Evolutionary conservation across 2,329 filamentous ascomycete genomes (phyloP), one percentile per base, ranked within the genome.

Genomic region (Aspergillus tamarii): DNA sequence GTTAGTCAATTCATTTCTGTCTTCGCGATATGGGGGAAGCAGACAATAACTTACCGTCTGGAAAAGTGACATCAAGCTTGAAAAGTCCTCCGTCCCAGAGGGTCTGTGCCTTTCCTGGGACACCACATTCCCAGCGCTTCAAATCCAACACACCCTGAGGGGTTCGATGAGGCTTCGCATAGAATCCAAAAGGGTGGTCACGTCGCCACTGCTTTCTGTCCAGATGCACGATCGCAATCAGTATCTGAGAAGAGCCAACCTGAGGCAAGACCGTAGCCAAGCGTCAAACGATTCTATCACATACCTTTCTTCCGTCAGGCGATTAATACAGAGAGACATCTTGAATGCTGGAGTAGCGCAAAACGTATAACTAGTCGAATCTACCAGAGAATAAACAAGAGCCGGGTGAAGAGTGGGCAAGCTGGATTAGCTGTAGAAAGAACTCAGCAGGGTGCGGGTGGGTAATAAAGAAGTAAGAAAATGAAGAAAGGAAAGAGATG

Each of bases 51-150:
- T 78, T 81, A 95, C 93, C 94, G 74, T 99, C 95, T 0, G 96
- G 95, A 72, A 99, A 99, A 12, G 87, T 88, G 72, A 99, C 91
- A 63, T 91, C 93, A 64, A 99, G 83, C 83, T 98, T 99, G 84
- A 98, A 98, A 12, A 97, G 82, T 1, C 95, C 95, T n/a, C 94
- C 94, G 74, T 96, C 94, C 95, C 95, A 99, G 26, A 98, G 89
- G 0, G 96, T 99, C 83, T 96, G 95, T 65, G 96, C 90, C 77
- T 97, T 97, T 74, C 96, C 95, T 4, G 95, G 95, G 50, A 99
- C 91, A 50, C 94, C 94, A 74, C 95, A 98, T 73, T 98, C 94
- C 95, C 95, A 99, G 68, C 89, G 87, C 85, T 97, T 97, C 67
- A 99, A 84, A 75, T 99, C 95, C 59, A 98, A 86, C 1, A 93